A percentile compares a stretch with the other conserved stretches of the same genome.
phyloP scores from a whole-genome alignment of 176 grass and related monocot genomes.

The Aegilops tauschii region DNA sequence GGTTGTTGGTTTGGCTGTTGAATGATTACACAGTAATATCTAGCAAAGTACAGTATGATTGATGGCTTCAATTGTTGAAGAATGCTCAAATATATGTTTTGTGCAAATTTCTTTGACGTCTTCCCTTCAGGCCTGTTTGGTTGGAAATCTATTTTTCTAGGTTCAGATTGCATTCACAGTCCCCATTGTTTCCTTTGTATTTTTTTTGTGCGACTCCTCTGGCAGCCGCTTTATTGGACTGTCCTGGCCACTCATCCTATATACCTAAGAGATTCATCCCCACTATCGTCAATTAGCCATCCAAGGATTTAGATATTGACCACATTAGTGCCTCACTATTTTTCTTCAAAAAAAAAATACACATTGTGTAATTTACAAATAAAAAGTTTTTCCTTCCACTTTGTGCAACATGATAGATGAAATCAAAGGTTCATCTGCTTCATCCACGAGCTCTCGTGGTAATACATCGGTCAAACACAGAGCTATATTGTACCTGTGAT shows the following conservation, averaged over 20 bases:
- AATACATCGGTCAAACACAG: neutral
- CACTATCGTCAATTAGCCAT: neutral
- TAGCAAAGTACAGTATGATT: neutral
- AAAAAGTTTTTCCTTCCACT: neutral
- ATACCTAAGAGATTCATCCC: too few relatives aligned
- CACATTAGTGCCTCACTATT: slow-evolving; percentile 2
- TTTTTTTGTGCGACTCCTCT: neutral
- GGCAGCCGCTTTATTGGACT: neutral
- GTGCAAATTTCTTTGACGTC: neutral
- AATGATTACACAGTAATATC: neutral
- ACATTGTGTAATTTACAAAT: neutral
- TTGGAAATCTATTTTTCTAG: neutral
- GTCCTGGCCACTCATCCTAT: neutral
- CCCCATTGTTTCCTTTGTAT: neutral
- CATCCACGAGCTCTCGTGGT: neutral
- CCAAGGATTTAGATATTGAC: neutral
- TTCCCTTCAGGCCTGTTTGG: neutral
- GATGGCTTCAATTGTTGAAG: slow-evolving; percentile 21
- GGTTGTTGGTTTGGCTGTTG: slow-evolving; percentile 7
- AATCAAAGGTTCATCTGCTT: neutral
- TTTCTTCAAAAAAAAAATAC: neutral
- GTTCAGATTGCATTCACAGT: neutral
- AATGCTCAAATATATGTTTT: neutral
- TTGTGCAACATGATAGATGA: neutral
- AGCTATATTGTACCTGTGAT: neutral